Evolutionary conservation across 805 yeast species (phyloP).

Genomic region (Metschnikowia proteae): DNA sequence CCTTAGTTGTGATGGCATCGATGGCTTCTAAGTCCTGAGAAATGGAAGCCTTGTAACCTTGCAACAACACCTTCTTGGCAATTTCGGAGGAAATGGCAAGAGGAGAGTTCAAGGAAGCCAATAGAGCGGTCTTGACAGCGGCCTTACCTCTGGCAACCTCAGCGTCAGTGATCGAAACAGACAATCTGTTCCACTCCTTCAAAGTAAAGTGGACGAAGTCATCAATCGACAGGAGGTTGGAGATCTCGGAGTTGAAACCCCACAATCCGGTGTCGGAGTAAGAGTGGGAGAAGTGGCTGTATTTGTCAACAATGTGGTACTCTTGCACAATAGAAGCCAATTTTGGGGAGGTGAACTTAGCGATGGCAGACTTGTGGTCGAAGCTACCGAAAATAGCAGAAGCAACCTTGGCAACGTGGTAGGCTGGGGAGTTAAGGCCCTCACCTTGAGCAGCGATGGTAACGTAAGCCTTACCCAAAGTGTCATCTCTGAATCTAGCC

Average conservation of each 20-base stretch:
- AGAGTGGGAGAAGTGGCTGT: constrained; percentile 66
- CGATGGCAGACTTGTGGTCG: constrained; percentile 51
- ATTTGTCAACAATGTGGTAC: constrained; percentile 69
- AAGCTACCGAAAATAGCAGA: constrained; percentile 54
- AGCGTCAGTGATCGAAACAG: constrained; percentile 68
- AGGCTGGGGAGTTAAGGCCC: constrained; percentile 57
- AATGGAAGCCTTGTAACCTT: constrained; percentile 59
- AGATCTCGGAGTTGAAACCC: constrained; percentile 71
- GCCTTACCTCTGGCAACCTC: constrained; percentile 79
- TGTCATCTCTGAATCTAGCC: constrained; percentile 84
- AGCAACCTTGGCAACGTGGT: constrained; percentile 70
- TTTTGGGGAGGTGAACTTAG: constrained; percentile 57
- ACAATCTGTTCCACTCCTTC: constrained; percentile 85
- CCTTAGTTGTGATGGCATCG: constrained; percentile 58
- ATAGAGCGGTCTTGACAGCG: constrained; percentile 59
- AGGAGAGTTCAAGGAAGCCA: constrained; percentile 47
- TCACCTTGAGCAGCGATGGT: constrained; percentile 76
- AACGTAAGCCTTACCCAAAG: constrained; percentile 75
- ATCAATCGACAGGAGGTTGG: constrained; percentile 59
- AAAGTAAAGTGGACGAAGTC: constrained; percentile 77
- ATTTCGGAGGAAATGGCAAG: constrained; percentile 51
- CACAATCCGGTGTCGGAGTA: constrained; percentile 79
- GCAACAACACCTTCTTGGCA: constrained; percentile 56
- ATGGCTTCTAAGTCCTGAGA: constrained; percentile 57
- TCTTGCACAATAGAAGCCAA: constrained; percentile 65